Conservation (phyloP, 345 rosid genomes). For the Citropsis articulata region DNA sequence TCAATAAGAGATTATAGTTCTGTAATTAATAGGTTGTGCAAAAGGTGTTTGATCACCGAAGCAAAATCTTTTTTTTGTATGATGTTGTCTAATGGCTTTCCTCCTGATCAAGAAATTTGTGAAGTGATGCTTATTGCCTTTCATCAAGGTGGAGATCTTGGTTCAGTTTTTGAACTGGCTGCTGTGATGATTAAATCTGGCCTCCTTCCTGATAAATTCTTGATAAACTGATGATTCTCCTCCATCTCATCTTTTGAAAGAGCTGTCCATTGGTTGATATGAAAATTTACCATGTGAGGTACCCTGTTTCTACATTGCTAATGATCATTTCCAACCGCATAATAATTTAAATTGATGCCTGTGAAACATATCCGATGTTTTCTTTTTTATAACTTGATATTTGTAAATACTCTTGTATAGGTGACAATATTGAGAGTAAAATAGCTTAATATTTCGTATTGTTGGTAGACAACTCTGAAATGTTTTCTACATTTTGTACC, state of each 20-base stretch:
- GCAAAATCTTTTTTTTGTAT: conserved; percentile 46
- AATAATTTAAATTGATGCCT: background rate
- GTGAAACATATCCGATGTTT: background rate
- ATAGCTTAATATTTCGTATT: background rate
- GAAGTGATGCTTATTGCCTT: conserved; percentile 44
- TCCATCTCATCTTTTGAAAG: conserved; percentile 15
- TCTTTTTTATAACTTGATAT: background rate
- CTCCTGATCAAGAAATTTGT: conserved; percentile 62
- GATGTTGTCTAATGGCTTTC: conserved; percentile 55
- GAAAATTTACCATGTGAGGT: background rate
- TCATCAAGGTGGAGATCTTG: conserved; percentile 27
- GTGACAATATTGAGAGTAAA: background rate
- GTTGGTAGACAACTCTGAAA: background rate
- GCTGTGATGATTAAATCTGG: conserved; percentile 53
- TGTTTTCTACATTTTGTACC: background rate
- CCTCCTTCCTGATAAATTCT: conserved; percentile 28
- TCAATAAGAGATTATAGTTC: conserved; percentile 67
- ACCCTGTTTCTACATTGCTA: background rate
- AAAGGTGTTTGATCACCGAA: conserved; percentile 35
- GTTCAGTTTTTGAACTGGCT: conserved; percentile 35
- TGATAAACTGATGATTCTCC: conserved; percentile 11
- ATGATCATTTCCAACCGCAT: background rate
- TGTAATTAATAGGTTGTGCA: conserved; percentile 69
- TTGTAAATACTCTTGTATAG: background rate
- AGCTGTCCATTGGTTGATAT: conserved; percentile 6